phyloP scores from a whole-genome alignment of 73 alveolate genomes.

The Paraurostyla sp. region DNA sequence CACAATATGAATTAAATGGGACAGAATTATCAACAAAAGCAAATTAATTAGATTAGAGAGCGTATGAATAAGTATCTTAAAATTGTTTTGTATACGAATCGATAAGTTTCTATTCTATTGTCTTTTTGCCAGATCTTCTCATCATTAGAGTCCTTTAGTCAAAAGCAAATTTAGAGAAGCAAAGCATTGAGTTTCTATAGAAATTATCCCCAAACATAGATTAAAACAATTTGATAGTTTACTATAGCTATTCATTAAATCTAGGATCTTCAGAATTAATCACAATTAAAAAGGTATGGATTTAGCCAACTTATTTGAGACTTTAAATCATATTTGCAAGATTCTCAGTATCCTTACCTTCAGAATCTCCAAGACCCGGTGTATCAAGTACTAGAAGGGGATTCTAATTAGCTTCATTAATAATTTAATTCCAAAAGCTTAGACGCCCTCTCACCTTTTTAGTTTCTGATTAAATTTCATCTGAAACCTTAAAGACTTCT shows the following conservation, averaged over 20 bases:
- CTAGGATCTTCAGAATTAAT: constrained; percentile 5
- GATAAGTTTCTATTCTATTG: too few relatives aligned
- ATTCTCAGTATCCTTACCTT: not conserved
- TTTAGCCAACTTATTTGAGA: not conserved
- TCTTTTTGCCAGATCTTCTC: too few relatives aligned
- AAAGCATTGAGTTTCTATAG: not conserved
- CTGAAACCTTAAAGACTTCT: not conserved
- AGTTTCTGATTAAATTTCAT: not conserved
- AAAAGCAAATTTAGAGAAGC: constrained; percentile 7
- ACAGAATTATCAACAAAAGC: too few relatives aligned
- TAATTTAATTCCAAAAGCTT: not conserved
- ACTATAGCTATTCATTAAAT: not conserved
- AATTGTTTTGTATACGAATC: too few relatives aligned
- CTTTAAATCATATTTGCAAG: not conserved
- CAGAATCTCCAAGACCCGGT: constrained; percentile 43
- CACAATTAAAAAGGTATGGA: not conserved
- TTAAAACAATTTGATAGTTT: not conserved
- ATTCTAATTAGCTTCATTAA: not conserved
- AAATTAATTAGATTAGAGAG: too few relatives aligned
- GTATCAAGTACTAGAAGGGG: not conserved
- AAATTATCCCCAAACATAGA: not conserved
- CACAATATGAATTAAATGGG: too few relatives aligned
- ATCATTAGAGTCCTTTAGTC: constrained; percentile 18
- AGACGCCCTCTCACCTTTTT: not conserved
- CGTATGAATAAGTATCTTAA: too few relatives aligned